These are phyloP conservation scores for Phytophthora multivora DNA, from an alignment of 352 stramenopile species.

Conservation along the genomic window DNA sequence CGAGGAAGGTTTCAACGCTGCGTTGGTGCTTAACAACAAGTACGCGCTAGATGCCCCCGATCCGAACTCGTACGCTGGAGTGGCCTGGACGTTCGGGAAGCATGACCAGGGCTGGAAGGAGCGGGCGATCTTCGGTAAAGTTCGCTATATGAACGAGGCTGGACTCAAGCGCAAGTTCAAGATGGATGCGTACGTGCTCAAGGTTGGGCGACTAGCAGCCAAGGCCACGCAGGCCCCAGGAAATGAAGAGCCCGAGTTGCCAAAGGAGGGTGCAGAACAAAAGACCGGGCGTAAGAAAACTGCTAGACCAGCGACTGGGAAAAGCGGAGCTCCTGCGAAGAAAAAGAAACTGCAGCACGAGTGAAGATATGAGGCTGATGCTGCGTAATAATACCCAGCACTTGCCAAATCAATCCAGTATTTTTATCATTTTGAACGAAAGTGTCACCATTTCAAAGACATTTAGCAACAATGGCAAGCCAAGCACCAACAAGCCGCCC, in stretches of 20 bases:
- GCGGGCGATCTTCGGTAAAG: conserved; percentile 97
- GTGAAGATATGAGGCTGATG: background rate
- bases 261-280: conserved; percentile 1
- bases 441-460: conserved; percentile 1
- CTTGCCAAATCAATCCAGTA: conserved; percentile 10
- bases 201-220: conserved; percentile 44
- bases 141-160: conserved; percentile 99
- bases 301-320: conserved; percentile 6
- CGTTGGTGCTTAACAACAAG: conserved; percentile 98
- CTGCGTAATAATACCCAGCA: conserved; percentile 25
- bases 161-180: conserved; percentile 99
- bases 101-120: conserved; percentile 98
- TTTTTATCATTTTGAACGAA: conserved; percentile 26
- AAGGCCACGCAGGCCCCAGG: conserved; percentile 12
- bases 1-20: conserved; percentile 90
- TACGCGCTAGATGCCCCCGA: conserved; percentile 97
- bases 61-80: conserved; percentile 92
- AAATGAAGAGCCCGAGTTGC: background rate
- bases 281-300: conserved; percentile 18
- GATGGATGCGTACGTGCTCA: conserved; percentile 87
- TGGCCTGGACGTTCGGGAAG: conserved; percentile 91
- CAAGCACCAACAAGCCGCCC: conserved; percentile 7
- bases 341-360: conserved; percentile 30
- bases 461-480: conserved; percentile 23
- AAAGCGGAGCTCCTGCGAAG: conserved; percentile 13